These are phyloP conservation scores for Globisporangium splendens DNA, from an alignment of 352 stramenopile species.

Conservation along the genomic window DNA sequence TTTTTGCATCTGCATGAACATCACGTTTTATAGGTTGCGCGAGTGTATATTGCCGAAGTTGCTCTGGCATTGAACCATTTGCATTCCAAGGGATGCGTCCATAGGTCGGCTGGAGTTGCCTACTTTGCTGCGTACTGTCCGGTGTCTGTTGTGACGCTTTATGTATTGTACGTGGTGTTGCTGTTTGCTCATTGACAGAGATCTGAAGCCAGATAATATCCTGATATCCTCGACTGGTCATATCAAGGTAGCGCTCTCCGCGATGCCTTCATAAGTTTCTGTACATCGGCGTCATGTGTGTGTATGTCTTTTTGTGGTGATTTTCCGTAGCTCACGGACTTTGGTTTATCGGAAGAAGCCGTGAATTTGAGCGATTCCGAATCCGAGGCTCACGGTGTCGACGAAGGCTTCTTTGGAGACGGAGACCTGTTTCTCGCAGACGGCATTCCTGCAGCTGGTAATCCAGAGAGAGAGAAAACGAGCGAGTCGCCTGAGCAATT, in stretches of 20 bases:
- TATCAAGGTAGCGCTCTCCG: conserved; percentile 56
- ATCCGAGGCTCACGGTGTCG: conserved; percentile 15
- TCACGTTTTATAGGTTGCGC: conserved; percentile 49
- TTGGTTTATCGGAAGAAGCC: conserved; percentile 82
- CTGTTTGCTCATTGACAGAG: conserved; percentile 31
- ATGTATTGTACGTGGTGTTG: conserved; percentile 3
- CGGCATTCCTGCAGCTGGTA: not conserved
- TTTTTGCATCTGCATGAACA: conserved; percentile 5
- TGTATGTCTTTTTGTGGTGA: not conserved
- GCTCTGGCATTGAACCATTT: conserved; percentile 84
- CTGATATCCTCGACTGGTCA: conserved; percentile 84
- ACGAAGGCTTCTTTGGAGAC: conserved; percentile 14
- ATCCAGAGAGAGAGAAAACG: not conserved
- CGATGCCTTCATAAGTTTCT: not conserved
- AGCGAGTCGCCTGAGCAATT: conserved; percentile 17
- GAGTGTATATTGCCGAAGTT: conserved; percentile 87
- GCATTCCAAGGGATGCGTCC: conserved; percentile 80
- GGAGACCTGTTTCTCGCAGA: conserved; percentile 14
- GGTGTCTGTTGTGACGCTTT: not conserved
- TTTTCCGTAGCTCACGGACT: conserved; percentile 72
- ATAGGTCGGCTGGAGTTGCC: conserved; percentile 39
- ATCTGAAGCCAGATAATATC: conserved; percentile 91
- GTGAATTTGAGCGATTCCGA: conserved; percentile 47
- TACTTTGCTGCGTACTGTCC: conserved; percentile 2
- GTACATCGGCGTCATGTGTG: not conserved